Percentiles rank a stretch among this genome's conserved stretches.
These are phyloP conservation scores for Casuarina glauca DNA, from an alignment of 306 rosid species.

Conservation along the genomic window DNA sequence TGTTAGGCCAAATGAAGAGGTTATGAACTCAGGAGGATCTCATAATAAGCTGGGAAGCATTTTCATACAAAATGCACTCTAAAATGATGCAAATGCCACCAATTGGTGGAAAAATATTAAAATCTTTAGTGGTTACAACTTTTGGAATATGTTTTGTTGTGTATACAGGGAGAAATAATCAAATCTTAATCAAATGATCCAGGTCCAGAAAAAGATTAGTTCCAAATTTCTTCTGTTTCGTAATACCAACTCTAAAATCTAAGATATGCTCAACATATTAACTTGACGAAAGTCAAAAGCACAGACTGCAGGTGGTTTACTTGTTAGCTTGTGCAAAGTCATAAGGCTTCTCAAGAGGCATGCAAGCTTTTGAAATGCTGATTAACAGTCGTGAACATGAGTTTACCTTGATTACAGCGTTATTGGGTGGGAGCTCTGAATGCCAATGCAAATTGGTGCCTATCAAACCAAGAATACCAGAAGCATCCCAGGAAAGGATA, in stretches of 20 bases:
- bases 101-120: background rate
- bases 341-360: background rate
- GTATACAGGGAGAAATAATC: slow-evolving; percentile 2
- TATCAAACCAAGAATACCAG: slow-evolving; percentile 18
- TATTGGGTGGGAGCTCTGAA: slow-evolving; percentile 50
- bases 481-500: background rate
- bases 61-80: slow-evolving; percentile 3
- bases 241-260: slow-evolving; percentile 20
- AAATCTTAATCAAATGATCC: slow-evolving; percentile 12
- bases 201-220: background rate
- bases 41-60: slow-evolving; percentile 4
- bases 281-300: slow-evolving; percentile 1
- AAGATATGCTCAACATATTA: slow-evolving; percentile 14
- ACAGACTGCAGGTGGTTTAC: slow-evolving; percentile 17
- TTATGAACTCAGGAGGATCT: background rate
- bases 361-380: slow-evolving; percentile 12
- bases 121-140: slow-evolving; percentile 6
- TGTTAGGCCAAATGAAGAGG: background rate
- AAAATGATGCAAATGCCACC: background rate
- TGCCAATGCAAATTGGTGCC: slow-evolving; percentile 71
- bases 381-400: slow-evolving; percentile 14
- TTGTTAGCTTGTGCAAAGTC: background rate
- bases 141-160: slow-evolving; percentile 2
- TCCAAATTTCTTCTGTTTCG: slow-evolving; percentile 1
- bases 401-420: slow-evolving; percentile 83